Percentiles rank a stretch among this genome's conserved stretches.
These are phyloP conservation scores for Candida sp. DNA, from an alignment of 1,139 yeast species.

Conservation along the genomic window DNA sequence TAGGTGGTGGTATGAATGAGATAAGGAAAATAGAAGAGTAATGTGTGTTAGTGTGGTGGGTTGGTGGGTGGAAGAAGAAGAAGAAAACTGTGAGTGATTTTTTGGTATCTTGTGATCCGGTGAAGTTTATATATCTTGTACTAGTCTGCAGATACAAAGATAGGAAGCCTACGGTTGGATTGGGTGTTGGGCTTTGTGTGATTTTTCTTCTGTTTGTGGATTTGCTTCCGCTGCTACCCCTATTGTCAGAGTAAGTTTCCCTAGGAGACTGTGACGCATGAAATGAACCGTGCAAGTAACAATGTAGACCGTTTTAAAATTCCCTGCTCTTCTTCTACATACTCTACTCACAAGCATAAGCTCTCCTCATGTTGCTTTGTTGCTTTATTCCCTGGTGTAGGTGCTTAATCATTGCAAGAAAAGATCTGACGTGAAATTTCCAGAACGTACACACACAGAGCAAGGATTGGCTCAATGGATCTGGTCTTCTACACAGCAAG, in stretches of 20 bases:
- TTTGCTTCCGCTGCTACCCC: not conserved
- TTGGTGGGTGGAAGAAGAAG: not conserved
- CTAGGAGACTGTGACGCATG: too few species aligned
- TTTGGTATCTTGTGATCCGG: slow-evolving; percentile 4
- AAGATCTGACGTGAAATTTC: not conserved
- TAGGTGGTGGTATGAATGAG: not conserved
- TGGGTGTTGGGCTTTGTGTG: not conserved
- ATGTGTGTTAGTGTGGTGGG: too few species aligned
- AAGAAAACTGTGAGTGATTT: not conserved
- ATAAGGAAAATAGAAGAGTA: not conserved
- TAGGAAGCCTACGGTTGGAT: not conserved
- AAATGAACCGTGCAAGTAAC: too few species aligned
- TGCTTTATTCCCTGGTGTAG: too few species aligned
- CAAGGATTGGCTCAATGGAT: too few species aligned
- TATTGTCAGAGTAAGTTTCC: not conserved
- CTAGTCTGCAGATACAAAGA: not conserved
- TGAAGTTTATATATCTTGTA: not conserved
- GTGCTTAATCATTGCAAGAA: too few species aligned
- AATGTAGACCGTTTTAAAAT: not conserved
- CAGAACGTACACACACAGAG: too few species aligned
- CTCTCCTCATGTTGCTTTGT: too few species aligned
- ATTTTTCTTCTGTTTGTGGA: not conserved
- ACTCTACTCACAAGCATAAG: not conserved
- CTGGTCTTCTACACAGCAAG: not conserved
- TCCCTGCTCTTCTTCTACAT: not conserved